Evolutionary conservation across 257 asterid species (phyloP), one percentile per base, ranked within the genome.

Genomic region (Pogostemon cablin): DNA sequence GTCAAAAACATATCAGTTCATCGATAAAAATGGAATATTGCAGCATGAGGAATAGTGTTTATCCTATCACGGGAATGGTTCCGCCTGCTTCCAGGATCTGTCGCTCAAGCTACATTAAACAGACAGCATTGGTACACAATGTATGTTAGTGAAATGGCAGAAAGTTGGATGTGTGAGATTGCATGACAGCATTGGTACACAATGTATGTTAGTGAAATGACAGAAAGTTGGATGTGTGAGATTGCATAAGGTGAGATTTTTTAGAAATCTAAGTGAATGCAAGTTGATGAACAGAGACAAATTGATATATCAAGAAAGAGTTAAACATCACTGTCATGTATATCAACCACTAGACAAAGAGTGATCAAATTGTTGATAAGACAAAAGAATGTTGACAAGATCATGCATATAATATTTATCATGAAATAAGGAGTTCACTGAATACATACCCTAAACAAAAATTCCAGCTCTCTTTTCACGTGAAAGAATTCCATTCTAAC

Each of bases 81-180:
- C 96, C 98, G 6, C 97, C 97, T 9, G 89, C 95, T 69, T 85
- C 89, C 83, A 87, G 9, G 82, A 93, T 93, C 76, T 88, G 90
- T 59, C 82, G 84, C 81, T 90, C 97, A 62, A 93, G 83, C 98
- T 93, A 75, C 87, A 87, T 50, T 67, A 40, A 63, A 43, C 12
- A 64, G 5, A 46, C 1, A 32, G 0, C 42, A 7, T n/a, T 1
- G n/a, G 35, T 49, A 32, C 7, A 25, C 3, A 7, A 49, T 42
- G 12, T 12, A 12, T 12, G 12, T 47, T 50, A 66, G 42, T 6
- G 5, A 40, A 68, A 12, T 5, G 12, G 10, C 3, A 0, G 39
- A 44, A 17, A 8, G 3, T 62, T 62, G 72, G 25, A 20, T 20
- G 25, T 20, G 25, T 20, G 25, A 20, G 25, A 20, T 20, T 20